A percentile compares a stretch with the other conserved stretches of the same genome.
These are phyloP conservation scores for Teunomyces aglyptinius DNA, from an alignment of 805 yeast genomes.

Conservation along the genomic window DNA sequence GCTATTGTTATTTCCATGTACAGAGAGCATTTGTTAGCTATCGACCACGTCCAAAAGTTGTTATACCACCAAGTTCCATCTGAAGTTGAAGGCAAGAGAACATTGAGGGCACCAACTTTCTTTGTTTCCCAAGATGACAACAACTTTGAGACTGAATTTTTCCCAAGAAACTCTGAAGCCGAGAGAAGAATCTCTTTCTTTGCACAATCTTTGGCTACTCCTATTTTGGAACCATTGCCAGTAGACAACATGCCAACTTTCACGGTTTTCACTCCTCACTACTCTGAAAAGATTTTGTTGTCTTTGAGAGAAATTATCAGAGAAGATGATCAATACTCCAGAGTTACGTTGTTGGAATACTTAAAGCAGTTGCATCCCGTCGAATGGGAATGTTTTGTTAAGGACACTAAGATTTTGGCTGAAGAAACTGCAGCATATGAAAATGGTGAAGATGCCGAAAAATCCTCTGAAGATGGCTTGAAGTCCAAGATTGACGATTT, in stretches of 20 bases:
- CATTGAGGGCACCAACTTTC: conserved; percentile 98
- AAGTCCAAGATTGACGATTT: conserved; percentile 86
- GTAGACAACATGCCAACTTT: conserved; percentile 99
- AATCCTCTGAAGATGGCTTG: conserved; percentile 55
- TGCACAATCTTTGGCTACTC: conserved; percentile 98
- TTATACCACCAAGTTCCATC: conserved; percentile 98
- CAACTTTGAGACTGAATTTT: conserved; percentile 92
- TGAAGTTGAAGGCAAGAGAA: conserved; percentile 96
- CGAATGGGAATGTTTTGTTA: conserved; percentile 97
- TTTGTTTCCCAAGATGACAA: conserved; percentile 96
- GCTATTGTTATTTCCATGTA: conserved; percentile 99
- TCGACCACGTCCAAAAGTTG: conserved; percentile 97
- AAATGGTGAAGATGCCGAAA: conserved; percentile 47
- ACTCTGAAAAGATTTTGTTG: conserved; percentile 87
- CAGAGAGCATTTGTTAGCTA: conserved; percentile 97
- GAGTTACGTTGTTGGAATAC: conserved; percentile 90
- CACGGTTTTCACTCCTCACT: conserved; percentile 95
- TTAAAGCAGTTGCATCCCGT: conserved; percentile 92
- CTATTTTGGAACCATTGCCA: conserved; percentile 97
- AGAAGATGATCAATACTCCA: conserved; percentile 95
- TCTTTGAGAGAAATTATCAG: conserved; percentile 95
- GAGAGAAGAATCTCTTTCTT: conserved; percentile 99
- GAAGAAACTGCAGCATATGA: conserved; percentile 88
- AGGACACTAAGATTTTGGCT: conserved; percentile 92
- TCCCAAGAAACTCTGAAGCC: conserved; percentile 96